Evolutionary conservation across 345 rosid species (phyloP).

Genomic region (Acer yangbiense): DNA sequence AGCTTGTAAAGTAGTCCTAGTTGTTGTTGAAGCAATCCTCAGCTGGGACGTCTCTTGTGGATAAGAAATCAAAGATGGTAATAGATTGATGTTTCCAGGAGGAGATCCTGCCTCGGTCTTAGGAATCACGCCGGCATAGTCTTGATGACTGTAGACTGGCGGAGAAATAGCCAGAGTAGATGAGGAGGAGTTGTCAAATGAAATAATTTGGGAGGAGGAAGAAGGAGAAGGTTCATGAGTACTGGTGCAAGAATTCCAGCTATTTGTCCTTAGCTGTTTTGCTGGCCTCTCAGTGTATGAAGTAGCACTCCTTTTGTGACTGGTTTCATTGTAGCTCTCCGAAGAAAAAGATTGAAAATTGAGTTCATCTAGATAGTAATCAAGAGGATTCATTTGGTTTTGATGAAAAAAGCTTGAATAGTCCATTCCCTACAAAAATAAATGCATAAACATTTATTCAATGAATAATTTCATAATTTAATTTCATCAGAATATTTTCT

Average conservation of each 20-base stretch:
- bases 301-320: slow-evolving; percentile 5
- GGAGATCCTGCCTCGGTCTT: slow-evolving; percentile 20
- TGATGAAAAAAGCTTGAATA: slow-evolving; percentile 31
- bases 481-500: not conserved
- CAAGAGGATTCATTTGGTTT: slow-evolving; percentile 28
- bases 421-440: slow-evolving; percentile 35
- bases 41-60: slow-evolving; percentile 17
- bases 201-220: slow-evolving; percentile 42
- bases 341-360: slow-evolving; percentile 32
- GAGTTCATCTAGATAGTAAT: slow-evolving; percentile 32
- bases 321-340: slow-evolving; percentile 16
- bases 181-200: slow-evolving; percentile 38
- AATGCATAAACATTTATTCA: not conserved
- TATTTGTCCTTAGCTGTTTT: slow-evolving; percentile 40
- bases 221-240: slow-evolving; percentile 33
- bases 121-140: slow-evolving; percentile 18
- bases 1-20: slow-evolving; percentile 48
- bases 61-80: slow-evolving; percentile 10
- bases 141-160: slow-evolving; percentile 13
- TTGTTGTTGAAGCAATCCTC: slow-evolving; percentile 15
- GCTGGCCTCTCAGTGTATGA: slow-evolving; percentile 27
- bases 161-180: slow-evolving; percentile 19
- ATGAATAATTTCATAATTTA: not conserved
- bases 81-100: not conserved
- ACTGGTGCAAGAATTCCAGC: slow-evolving; percentile 33